Evolutionary conservation across 2,329 filamentous ascomycete genomes (phyloP), one percentile per base, ranked within the genome.

Genomic region (Sporothrix globosa): DNA sequence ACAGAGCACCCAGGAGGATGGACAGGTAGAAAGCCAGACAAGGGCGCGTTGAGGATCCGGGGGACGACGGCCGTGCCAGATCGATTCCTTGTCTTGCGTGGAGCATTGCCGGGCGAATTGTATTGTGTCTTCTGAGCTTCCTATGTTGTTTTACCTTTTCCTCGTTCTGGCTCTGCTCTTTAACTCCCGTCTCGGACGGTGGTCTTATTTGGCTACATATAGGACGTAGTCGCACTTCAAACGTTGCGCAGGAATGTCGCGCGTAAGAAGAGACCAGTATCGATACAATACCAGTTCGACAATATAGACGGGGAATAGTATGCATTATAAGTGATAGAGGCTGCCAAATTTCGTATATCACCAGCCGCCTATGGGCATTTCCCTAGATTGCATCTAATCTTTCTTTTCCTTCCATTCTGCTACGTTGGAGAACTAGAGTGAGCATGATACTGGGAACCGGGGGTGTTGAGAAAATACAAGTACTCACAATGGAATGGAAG

Each of bases 1-100:
- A 21, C 24, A 53, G 48, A 52, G 50, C 48, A 54, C 30, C 65
- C 27, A 21, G 52, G 48, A 24, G 34, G 50, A 30, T 27, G 30
- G 48, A 17, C 48, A 53, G 30, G 27, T 17, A 41, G 19, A 61
- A 61, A 46, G 39, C 30, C 54, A 63, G 56, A 69, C 68, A 54
- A 65, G 27, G 44, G 14, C 46, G 46, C 61, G 48, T 54, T 24
- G 48, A 66, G 60, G 68, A 56, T 66, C 60, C 60, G 58, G 68
- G 68, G 68, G 68, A 48, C 52, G 50, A 52, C 39, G 54, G 69
- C 61, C 61, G 61, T 67, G 69, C 67, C 69, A 60, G 69, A 70
- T 67, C 69, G 44, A 61, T 52, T n/a, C 19, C 67, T 24, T 52
- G 48, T 69, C 27, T 30, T n/a, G 41, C 48, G 34, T 67, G 50